Base-by-base conservation (phyloP, 1,284 basidiomycete species). In the Ceratobasidium sp. region DNA sequence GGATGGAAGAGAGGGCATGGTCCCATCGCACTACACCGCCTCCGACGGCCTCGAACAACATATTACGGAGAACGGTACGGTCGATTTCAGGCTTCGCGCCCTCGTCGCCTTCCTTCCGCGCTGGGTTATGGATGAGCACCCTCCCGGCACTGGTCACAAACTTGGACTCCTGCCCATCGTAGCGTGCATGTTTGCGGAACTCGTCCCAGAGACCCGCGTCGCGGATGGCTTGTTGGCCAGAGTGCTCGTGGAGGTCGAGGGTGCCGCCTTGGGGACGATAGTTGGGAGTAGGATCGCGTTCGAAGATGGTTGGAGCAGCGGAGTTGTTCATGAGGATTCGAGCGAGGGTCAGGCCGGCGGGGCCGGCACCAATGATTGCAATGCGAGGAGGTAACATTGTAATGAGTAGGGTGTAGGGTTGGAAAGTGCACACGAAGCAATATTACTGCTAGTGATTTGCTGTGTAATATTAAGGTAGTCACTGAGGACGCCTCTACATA, bases 221-320 rank as follows among this genome's bases (percentile, higher is more conserved):
- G 15, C 77, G 73, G n/a, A 84, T 73, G 2, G 82, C 83, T 17
- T 66, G 69, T 72, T 81, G 81, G 14, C 85, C 84, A 7, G 81
- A 82, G 29, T 80, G 79, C 0, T 76, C 71, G 75, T 85, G 84
- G 27, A 86, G 75, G 78, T 86, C 85, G 33, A 86, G 81, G 17
- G 81, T 79, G 7, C 85, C 85, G 17, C 84, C 84, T 73, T 84
- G 83, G 15, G 76, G 74, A 36, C 84, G 82, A 19, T 79, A 62
- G 50, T 75, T 57, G 5, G 77, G 64, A 7, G 80, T 81, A 19
- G 75, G 41, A 44, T 85, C 83, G 11, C 79, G 78, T 75, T 85
- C 84, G 73, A 82, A 85, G 44, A 85, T 67, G 8, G 77, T 80
- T 11, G 76, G 77, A 0, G 79, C 76, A 60, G 85, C 80, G 7